Conservation (phyloP, 768 basidiomycete genomes). For the Leccinum imitatum region DNA sequence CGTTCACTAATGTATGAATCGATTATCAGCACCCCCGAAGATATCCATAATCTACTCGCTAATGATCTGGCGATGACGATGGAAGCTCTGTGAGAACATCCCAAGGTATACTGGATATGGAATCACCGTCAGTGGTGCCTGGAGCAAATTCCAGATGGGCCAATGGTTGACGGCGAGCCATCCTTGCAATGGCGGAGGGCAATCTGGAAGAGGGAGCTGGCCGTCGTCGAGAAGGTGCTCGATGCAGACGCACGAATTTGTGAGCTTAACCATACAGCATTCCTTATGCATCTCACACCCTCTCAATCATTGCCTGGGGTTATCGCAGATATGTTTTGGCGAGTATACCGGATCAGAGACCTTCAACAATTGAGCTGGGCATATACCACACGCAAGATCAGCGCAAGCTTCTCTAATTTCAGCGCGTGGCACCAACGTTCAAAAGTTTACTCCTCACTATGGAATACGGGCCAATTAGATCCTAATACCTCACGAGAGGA, state of each 20-base stretch:
- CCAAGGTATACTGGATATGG: slow-evolving; percentile 99
- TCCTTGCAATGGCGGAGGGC: slow-evolving; percentile 68
- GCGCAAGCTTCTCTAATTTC: slow-evolving; percentile 94
- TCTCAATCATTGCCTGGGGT: slow-evolving; percentile 88
- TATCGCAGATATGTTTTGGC: slow-evolving; percentile 86
- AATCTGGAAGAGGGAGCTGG: slow-evolving; percentile 85
- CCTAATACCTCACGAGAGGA: slow-evolving; percentile 58
- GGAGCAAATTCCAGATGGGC: slow-evolving; percentile 77
- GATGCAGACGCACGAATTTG: slow-evolving; percentile 92
- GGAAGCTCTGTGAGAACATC: slow-evolving; percentile 74
- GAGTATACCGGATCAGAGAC: slow-evolving; percentile 58
- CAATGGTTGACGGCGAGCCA: slow-evolving; percentile 44
- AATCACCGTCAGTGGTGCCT: slow-evolving; percentile 97
- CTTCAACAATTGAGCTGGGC: slow-evolving; percentile 66
- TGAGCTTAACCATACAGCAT: slow-evolving; percentile 38
- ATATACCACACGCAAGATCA: slow-evolving; percentile 90
- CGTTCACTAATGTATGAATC: slow-evolving; percentile 10
- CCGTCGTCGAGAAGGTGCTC: slow-evolving; percentile 89
- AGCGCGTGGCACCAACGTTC: slow-evolving; percentile 99
- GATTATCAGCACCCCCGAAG: slow-evolving; percentile 51
- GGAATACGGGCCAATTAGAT: slow-evolving; percentile 57
- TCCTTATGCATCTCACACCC: slow-evolving; percentile 5
- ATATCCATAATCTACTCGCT: slow-evolving; percentile 61
- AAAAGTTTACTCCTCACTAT: slow-evolving; percentile 68
- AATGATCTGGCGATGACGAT: slow-evolving; percentile 82